phyloP scores from a whole-genome alignment of 139 green algal species.

The Haematococcus lacustris region DNA sequence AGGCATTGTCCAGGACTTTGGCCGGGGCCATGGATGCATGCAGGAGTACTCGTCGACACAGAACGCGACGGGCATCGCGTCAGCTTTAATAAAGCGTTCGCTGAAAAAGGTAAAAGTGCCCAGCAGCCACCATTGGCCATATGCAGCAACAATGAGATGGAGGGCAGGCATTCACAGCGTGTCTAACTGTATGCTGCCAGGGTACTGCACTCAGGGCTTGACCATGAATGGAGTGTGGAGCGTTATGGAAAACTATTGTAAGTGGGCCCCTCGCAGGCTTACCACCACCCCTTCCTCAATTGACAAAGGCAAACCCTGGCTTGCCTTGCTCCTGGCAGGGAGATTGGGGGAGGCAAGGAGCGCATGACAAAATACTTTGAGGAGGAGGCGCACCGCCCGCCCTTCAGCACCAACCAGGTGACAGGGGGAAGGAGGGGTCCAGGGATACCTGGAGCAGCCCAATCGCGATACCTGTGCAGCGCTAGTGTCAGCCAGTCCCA shows the following conservation, averaged over 20 bases:
- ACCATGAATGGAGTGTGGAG: conserved; percentile 82
- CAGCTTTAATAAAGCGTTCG: conserved; percentile 93
- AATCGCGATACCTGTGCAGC: not conserved
- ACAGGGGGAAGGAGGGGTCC: not conserved
- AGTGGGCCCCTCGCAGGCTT: too few relatives aligned
- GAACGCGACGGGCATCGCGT: conserved; percentile 85
- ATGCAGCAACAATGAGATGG: not conserved
- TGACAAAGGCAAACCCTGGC: too few relatives aligned
- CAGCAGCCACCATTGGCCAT: not conserved
- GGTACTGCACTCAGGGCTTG: conserved; percentile 42
- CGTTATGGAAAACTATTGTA: conserved; percentile 90
- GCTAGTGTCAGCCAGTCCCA: not conserved
- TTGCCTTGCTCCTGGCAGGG: too few relatives aligned
- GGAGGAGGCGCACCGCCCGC: conserved; percentile 52
- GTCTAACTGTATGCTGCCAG: not conserved
- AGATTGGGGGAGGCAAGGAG: conserved; percentile 97
- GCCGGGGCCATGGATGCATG: not conserved
- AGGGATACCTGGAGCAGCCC: not conserved
- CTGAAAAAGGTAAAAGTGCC: conserved; percentile 55
- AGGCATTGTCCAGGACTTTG: not conserved
- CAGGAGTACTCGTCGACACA: conserved; percentile 86
- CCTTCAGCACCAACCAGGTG: conserved; percentile 55
- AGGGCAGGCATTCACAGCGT: not conserved
- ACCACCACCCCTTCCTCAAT: too few relatives aligned
- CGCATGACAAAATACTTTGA: conserved; percentile 92